A percentile compares a stretch with the other conserved stretches of the same genome.
These are phyloP conservation scores for Strigomonas oncopelti DNA, from an alignment of 208 protist genomes.

Conservation along the genomic window DNA sequence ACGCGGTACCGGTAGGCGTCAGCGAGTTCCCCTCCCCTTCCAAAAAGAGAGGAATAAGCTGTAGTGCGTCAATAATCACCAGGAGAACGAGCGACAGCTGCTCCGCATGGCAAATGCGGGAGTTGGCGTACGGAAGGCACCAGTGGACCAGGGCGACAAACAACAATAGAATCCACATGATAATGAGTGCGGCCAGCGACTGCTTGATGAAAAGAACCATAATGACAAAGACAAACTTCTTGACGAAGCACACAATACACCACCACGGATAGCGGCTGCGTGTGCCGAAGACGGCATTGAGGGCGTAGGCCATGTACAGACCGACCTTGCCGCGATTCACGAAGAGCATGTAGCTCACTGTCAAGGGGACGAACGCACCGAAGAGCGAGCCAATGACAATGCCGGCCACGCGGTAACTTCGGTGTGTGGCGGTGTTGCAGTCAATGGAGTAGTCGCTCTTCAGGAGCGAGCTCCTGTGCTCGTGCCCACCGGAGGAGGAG, in stretches of 20 bases:
- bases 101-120: conserved; percentile 18
- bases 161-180: conserved; percentile 14
- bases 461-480: background rate
- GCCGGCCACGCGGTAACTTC: conserved; percentile 20
- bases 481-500: background rate
- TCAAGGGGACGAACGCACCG: conserved; percentile 19
- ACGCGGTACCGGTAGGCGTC: background rate
- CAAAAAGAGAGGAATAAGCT: conserved; percentile 30
- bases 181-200: conserved; percentile 15
- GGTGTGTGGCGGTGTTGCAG: conserved; percentile 14
- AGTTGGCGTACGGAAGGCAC: conserved; percentile 15
- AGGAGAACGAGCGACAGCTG: conserved; percentile 12
- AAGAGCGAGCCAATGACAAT: conserved; percentile 22
- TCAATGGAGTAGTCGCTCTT: conserved; percentile 19
- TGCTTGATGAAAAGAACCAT: conserved; percentile 16
- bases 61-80: conserved; percentile 16
- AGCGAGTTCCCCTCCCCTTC: conserved; percentile 5
- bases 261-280: conserved; percentile 22
- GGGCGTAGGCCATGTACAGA: conserved; percentile 1
- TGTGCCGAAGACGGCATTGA: conserved; percentile 11
- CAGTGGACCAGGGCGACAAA: conserved; percentile 16
- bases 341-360: conserved; percentile 15
- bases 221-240: conserved; percentile 15
- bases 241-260: conserved; percentile 15
- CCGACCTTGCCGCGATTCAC: background rate